Conservation (phyloP, 1,284 basidiomycete species). For the Moesziomyces antarcticus region DNA sequence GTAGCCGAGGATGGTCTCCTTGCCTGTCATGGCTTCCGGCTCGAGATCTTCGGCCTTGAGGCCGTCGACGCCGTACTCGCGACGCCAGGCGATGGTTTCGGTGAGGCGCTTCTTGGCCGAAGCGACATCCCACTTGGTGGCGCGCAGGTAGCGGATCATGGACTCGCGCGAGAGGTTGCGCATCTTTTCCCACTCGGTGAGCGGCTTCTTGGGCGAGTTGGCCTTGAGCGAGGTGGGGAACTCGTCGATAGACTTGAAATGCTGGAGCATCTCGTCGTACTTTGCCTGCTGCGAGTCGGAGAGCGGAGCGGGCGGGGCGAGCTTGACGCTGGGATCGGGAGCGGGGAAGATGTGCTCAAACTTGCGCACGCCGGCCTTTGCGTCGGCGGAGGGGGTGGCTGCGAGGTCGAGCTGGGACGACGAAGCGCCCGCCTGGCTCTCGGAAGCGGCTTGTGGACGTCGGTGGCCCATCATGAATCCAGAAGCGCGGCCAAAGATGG, state of each 20-base stretch:
- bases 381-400: neutral
- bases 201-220: constrained; percentile 35
- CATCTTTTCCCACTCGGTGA: constrained; percentile 65
- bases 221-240: constrained; percentile 49
- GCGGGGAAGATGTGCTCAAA: constrained; percentile 53
- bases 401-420: constrained; percentile 5
- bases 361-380: constrained; percentile 16
- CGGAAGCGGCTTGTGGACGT: constrained; percentile 19
- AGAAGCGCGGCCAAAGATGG: constrained; percentile 42
- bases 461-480: constrained; percentile 42
- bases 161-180: constrained; percentile 64
- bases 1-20: constrained; percentile 68
- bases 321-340: constrained; percentile 51
- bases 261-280: constrained; percentile 51
- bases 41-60: constrained; percentile 62
- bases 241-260: constrained; percentile 46
- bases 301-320: constrained; percentile 37
- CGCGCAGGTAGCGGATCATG: constrained; percentile 68
- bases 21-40: constrained; percentile 68
- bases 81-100: constrained; percentile 68
- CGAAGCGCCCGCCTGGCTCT: constrained; percentile 14
- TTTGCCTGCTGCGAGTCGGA: constrained; percentile 49
- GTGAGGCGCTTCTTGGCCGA: constrained; percentile 66
- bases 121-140: constrained; percentile 68
- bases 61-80: constrained; percentile 68